phyloP scores from a whole-genome alignment of 1,284 basidiomycete species.

The Sphagnurus paluster region DNA sequence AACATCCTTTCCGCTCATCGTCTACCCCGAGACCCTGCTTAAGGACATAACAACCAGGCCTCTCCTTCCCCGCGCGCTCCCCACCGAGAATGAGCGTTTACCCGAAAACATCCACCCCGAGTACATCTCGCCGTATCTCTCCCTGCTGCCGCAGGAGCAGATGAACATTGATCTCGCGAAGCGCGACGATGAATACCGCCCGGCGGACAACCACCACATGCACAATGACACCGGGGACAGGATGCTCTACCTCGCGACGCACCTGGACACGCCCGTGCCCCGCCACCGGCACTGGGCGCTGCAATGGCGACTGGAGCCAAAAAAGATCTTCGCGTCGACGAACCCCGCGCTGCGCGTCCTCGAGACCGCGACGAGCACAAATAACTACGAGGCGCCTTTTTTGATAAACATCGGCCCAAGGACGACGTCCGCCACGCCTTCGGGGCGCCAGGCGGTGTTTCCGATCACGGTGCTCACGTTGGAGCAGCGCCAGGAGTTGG shows the following conservation, averaged over 20 bases:
- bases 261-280: not conserved
- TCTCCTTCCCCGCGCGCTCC: not conserved
- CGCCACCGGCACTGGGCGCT: not conserved
- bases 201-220: not conserved
- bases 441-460: not conserved
- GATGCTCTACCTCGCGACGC: not conserved
- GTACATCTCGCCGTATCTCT: not conserved
- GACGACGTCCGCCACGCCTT: not conserved
- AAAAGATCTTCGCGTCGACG: not conserved
- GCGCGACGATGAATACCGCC: not conserved
- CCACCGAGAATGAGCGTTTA: not conserved
- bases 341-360: slow-evolving; percentile 1
- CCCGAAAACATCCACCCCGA: not conserved
- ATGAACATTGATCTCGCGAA: slow-evolving; percentile 2
- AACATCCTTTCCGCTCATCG: slow-evolving; percentile 1
- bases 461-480: not conserved
- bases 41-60: slow-evolving; percentile 1
- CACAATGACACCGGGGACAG: slow-evolving; percentile 2
- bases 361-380: not conserved
- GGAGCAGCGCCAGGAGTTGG: not conserved
- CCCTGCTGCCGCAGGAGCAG: not conserved
- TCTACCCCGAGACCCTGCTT: slow-evolving; percentile 2
- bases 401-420: not conserved
- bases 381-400: not conserved
- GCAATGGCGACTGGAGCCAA: not conserved